Evolutionary conservation across 805 yeast genomes (phyloP), one percentile per base, ranked within the genome.

Genomic region (Yarrowia sp.): DNA sequence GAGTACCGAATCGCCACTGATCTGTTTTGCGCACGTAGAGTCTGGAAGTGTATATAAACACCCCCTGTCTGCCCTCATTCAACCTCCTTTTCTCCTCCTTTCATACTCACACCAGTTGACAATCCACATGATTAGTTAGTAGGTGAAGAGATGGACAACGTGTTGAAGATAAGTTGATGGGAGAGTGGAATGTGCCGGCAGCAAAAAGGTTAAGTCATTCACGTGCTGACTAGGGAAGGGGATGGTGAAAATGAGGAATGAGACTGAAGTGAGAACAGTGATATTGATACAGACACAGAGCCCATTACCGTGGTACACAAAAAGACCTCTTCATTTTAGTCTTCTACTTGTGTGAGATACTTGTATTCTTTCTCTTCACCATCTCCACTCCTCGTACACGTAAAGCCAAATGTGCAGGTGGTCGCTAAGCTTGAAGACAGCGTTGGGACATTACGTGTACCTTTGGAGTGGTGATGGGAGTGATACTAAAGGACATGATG

Each of bases 41-140:
- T 3, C 32, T 26, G 32, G 32, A 26, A 26, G 32, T 26, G 32
- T 26, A 26, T 26, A 26, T 26, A 26, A 26, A 26, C 32, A 26
- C 32, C 2, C 32, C 32, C 32, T 26, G 2, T 45, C 16, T 41
- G 32, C 26, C 10, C 48, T 19, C 48, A 46, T 10, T 16, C 53
- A 8, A 14, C 8, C 14, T 1, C 8, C 14, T 45, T 19, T 8
- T 11, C n/a, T 3, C 5, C 4, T 19, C 35, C 49, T 5, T 16
- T n/a, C 16, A 52, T 49, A 79, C 83, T 68, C 77, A 80, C 83
- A 80, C 84, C 84, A 82, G 73, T 77, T 77, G 73, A 82, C 77
- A 71, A 82, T 75, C 83, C 84, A 82, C 85, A 82, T 82, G 61
- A 46, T 52, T 19, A 49, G 68, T 19, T 16, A 26, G 32, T 26